Percentiles rank a stretch among this genome's conserved stretches.
phyloP scores from a whole-genome alignment of 192 early-diverging fungal genomes.

The Coemansia sp. region DNA sequence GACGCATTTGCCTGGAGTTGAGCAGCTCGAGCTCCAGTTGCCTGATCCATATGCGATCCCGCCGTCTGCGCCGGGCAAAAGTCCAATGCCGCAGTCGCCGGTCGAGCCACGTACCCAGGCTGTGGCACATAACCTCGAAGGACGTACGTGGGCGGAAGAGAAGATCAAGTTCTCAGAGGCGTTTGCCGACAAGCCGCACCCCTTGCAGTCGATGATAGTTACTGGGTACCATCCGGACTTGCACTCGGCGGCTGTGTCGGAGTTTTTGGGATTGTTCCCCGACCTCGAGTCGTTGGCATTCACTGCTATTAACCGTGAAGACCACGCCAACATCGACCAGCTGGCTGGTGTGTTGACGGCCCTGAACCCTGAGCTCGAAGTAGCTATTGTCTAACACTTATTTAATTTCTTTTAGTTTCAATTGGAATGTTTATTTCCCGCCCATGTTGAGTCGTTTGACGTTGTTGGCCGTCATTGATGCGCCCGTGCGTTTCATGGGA shows the following conservation, averaged over 20 bases:
- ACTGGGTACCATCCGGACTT: constrained; percentile 46
- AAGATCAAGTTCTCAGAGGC: constrained; percentile 27
- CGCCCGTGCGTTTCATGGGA: constrained; percentile 35
- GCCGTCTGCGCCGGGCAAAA: constrained; percentile 10
- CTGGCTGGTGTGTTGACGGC: constrained; percentile 50
- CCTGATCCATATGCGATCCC: constrained; percentile 36
- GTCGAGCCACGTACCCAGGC: background rate
- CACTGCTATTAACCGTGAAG: constrained; percentile 37
- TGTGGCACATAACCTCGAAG: constrained; percentile 48
- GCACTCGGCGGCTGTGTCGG: constrained; percentile 42
- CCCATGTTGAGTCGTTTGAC: constrained; percentile 8
- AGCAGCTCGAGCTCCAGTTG: constrained; percentile 52
- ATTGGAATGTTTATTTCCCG: background rate
- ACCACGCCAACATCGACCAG: constrained; percentile 54
- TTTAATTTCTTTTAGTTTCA: constrained; percentile 1
- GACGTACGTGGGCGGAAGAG: constrained; percentile 43
- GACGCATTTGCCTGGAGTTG: constrained; percentile 35
- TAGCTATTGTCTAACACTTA: constrained; percentile 31
- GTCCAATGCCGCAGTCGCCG: background rate
- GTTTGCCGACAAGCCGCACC: constrained; percentile 42
- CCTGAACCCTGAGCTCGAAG: constrained; percentile 44
- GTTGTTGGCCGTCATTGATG: constrained; percentile 1
- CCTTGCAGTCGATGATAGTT: constrained; percentile 43
- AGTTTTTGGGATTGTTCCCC: constrained; percentile 48
- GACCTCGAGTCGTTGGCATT: constrained; percentile 49